Base-by-base conservation (phyloP, 1,284 basidiomycete genomes). In the Trichosporon sp. region DNA sequence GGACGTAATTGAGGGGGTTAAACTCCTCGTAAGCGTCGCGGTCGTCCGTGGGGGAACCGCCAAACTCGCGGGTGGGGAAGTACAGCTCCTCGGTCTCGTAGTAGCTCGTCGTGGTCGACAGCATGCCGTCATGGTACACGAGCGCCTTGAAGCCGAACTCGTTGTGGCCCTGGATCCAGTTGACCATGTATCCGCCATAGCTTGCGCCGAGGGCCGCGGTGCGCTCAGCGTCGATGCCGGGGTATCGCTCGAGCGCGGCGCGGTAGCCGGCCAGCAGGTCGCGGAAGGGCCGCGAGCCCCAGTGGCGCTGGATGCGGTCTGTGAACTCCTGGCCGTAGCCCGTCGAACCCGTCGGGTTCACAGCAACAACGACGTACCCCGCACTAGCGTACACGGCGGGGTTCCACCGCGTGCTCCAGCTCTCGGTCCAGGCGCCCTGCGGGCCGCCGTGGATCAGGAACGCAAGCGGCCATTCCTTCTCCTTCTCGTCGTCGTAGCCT, bases 91-190 rank as follows among this genome's bases (percentile, higher is more conserved):
- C 92, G 4, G 91, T 95, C 9, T 87, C 85, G 78, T 76, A 88
- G 88, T 34, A 90, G 85, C 69, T 89, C 79, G 88, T 89, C 16
- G 65, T 60, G 21, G 70, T 74, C 63, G 64, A 68, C 56, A 76
- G 71, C 32, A 91, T 89, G n/a, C 91, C 91, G 72, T 94, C 90
- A 73, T 95, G 91, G 72, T 88, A 89, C 14, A 94, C 86, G 44
- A 96, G 83, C 1, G 91, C 90, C 82, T 94, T 95, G 84, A 96
- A 95, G 25, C 85, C 85, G 74, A 91, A 78, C 66, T 92, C 89
- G 14, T 93, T 92, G 78, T 95, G 91, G 0, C 92, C 91, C 79
- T 94, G 90, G 66, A 95, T 93, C 91, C 91, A 96, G 78, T 93
- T 95, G 56, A 77, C 68, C 77, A 80, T 80, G 71, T 78, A 81